Percentiles rank a stretch among this genome's conserved stretches.
These are phyloP conservation scores for Verticillium zaregamsianum DNA, from an alignment of 2,329 filamentous ascomycete species.

Conservation along the genomic window DNA sequence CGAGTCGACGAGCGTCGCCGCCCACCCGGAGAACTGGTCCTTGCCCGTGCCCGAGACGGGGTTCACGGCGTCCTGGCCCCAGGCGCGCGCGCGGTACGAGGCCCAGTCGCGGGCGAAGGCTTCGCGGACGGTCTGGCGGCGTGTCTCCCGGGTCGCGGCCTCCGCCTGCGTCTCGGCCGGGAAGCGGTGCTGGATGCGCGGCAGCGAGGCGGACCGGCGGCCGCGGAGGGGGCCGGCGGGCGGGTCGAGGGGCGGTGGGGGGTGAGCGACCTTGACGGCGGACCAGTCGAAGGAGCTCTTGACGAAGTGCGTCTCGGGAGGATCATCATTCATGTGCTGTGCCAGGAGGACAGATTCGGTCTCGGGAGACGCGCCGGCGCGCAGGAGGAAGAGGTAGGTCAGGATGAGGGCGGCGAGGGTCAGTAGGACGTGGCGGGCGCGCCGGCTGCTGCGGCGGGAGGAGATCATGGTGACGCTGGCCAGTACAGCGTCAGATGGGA, in stretches of 20 bases:
- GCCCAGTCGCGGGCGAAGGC: constrained; percentile 32
- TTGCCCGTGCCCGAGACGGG: constrained; percentile 38
- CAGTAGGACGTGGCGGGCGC: not conserved
- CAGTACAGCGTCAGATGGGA: not conserved
- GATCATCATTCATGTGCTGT: not conserved
- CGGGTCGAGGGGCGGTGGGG: constrained; percentile 15
- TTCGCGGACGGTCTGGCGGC: constrained; percentile 33
- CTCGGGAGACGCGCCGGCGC: not conserved
- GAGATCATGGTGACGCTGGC: not conserved
- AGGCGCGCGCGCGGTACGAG: constrained; percentile 38
- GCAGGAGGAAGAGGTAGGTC: not conserved
- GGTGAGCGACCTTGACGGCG: constrained; percentile 21
- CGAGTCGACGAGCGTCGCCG: constrained; percentile 39
- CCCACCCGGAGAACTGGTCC: constrained; percentile 43
- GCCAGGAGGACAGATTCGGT: not conserved
- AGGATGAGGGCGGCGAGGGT: not conserved
- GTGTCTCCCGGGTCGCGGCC: constrained; percentile 19
- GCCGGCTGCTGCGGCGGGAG: not conserved
- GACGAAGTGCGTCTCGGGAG: not conserved
- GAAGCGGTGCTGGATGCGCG: constrained; percentile 31
- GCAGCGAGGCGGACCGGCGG: constrained; percentile 15
- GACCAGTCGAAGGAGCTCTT: constrained; percentile 34
- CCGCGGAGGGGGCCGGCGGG: constrained; percentile 13
- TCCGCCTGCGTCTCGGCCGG: constrained; percentile 16
- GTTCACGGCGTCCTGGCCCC: constrained; percentile 39